Conservation (phyloP, 345 rosid genomes). For the Populus simonii region DNA sequence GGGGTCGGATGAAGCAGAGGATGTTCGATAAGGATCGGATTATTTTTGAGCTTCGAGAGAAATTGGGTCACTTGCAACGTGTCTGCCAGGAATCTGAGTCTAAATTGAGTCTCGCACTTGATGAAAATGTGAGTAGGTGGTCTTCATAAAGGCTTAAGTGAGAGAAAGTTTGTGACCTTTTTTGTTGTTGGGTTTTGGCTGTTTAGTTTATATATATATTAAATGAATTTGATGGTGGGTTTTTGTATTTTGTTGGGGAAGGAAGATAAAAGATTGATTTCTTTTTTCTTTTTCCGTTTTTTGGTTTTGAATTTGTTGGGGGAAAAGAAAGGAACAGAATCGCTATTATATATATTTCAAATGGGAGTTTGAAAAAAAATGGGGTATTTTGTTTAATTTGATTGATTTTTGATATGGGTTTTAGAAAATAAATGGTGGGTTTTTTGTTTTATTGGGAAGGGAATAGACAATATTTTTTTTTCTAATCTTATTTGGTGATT, state of each 20-base stretch:
- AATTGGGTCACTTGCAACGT: conserved; percentile 46
- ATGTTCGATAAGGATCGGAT: conserved; percentile 62
- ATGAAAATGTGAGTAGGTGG: conserved; percentile 56
- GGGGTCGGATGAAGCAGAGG: conserved; percentile 45
- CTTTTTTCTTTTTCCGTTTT: too few relatives aligned
- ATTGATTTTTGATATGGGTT: neutral
- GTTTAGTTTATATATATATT: too few relatives aligned
- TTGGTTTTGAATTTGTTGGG: too few relatives aligned
- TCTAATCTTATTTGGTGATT: neutral
- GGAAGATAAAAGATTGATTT: neutral
- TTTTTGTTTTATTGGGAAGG: neutral
- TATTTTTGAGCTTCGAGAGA: conserved; percentile 56
- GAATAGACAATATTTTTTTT: neutral
- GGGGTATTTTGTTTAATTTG: neutral
- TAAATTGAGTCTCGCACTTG: conserved; percentile 44
- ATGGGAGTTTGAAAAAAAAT: neutral
- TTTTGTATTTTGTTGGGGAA: neutral
- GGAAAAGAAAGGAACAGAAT: too few relatives aligned
- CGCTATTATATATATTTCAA: too few relatives aligned
- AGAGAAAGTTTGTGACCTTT: neutral
- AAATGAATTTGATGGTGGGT: neutral
- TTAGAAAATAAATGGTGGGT: neutral
- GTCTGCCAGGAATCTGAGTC: conserved; percentile 56
- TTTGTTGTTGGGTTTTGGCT: neutral
- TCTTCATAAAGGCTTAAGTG: neutral